These are phyloP conservation scores for Conidiobolus incongruus DNA, from an alignment of 371 early-diverging fungal genomes.

Conservation along the genomic window DNA sequence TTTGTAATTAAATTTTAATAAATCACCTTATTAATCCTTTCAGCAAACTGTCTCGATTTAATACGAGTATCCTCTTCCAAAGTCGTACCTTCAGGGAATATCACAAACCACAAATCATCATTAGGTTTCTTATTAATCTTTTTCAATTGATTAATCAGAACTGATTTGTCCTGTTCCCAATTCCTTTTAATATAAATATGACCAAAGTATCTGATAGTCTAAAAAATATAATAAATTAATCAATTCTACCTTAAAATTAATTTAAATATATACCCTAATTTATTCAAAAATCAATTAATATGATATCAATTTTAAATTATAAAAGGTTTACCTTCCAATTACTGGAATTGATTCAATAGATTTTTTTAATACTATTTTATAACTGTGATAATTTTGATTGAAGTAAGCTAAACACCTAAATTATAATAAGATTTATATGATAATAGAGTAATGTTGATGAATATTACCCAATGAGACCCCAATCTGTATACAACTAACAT, in stretches of 20 bases:
- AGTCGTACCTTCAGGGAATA: slow-evolving; percentile 84
- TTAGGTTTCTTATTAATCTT: slow-evolving; percentile 10
- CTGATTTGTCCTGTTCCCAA: slow-evolving; percentile 41
- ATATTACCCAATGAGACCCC: slow-evolving; percentile 72
- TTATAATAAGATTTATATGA: too few species aligned
- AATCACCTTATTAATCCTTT: slow-evolving; percentile 24
- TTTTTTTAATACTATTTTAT: slow-evolving; percentile 70
- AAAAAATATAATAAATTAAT: slow-evolving; percentile 7
- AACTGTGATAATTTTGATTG: slow-evolving; percentile 34
- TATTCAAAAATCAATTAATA: background rate
- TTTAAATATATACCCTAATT: background rate
- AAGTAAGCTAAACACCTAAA: slow-evolving; percentile 26
- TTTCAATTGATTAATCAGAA: slow-evolving; percentile 14
- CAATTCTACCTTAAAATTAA: background rate
- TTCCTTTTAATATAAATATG: slow-evolving; percentile 68
- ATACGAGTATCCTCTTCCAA: slow-evolving; percentile 24
- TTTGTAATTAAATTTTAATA: too few species aligned
- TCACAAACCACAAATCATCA: slow-evolving; percentile 56
- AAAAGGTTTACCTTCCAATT: slow-evolving; percentile 39
- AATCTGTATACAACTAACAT: slow-evolving; percentile 54
- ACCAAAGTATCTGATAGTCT: slow-evolving; percentile 74
- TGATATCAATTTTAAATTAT: background rate
- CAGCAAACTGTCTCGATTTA: slow-evolving; percentile 20
- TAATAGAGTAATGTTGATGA: background rate
- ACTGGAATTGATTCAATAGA: slow-evolving; percentile 53